These are phyloP conservation scores for Komagataella kurtzmanii DNA, from an alignment of 805 yeast genomes.

Conservation along the genomic window DNA sequence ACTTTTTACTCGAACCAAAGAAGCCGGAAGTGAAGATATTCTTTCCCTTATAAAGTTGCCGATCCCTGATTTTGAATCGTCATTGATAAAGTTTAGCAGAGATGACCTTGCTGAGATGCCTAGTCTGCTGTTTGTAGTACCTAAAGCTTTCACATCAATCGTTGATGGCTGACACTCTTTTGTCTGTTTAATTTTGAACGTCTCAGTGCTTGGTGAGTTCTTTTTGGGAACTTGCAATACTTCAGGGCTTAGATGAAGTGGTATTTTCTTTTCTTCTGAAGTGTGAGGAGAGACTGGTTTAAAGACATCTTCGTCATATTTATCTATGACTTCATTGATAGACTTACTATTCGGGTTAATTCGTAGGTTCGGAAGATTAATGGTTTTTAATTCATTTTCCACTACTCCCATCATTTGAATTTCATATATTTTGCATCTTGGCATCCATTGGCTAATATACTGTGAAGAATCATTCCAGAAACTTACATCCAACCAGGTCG, in stretches of 20 bases:
- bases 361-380: conserved; percentile 48
- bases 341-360: conserved; percentile 19
- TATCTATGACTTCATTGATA: conserved; percentile 47
- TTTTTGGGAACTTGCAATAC: not conserved
- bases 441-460: conserved; percentile 61
- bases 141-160: conserved; percentile 19
- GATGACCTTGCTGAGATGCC: conserved; percentile 26
- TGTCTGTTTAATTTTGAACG: not conserved
- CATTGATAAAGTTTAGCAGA: conserved; percentile 18
- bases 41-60: conserved; percentile 17
- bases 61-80: not conserved
- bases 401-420: conserved; percentile 97
- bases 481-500: conserved; percentile 92
- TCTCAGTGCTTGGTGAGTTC: not conserved
- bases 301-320: conserved; percentile 52
- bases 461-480: conserved; percentile 60
- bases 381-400: conserved; percentile 73
- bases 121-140: conserved; percentile 20
- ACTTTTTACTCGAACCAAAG: conserved; percentile 1
- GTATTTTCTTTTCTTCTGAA: not conserved
- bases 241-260: not conserved
- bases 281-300: not conserved
- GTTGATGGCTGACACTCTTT: conserved; percentile 10
- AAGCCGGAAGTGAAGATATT: conserved; percentile 16
- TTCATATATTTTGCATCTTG: conserved; percentile 88